Evolutionary conservation across 192 early-diverging fungal genomes (phyloP).

Genomic region (Gamsiella multidivaricata): DNA sequence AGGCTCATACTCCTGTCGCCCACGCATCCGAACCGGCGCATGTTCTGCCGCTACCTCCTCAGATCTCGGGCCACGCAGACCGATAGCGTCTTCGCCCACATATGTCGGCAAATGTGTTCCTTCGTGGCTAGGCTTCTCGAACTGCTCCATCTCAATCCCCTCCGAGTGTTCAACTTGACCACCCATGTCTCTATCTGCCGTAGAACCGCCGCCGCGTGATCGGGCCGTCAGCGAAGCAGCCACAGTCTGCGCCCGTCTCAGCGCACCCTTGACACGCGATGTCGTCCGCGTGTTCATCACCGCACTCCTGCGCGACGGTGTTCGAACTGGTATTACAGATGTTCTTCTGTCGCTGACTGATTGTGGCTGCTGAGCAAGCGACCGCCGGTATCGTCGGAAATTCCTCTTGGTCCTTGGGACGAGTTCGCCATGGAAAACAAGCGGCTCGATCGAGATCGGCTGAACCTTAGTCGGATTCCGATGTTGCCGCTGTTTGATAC

Average conservation of each 20-base stretch:
- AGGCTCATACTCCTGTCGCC: constrained; percentile 31
- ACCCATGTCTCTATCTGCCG: neutral
- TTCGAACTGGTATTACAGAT: neutral
- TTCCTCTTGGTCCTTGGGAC: constrained; percentile 29
- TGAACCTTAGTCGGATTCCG: constrained; percentile 35
- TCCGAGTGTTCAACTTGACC: neutral
- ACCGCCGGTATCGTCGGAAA: constrained; percentile 22
- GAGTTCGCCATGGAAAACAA: constrained; percentile 34
- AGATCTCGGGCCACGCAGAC: neutral
- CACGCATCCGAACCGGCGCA: constrained; percentile 1
- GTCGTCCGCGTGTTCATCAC: neutral
- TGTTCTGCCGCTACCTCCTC: neutral
- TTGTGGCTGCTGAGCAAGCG: neutral
- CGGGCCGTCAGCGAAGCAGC: neutral
- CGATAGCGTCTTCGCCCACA: no score
- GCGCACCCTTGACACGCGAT: neutral
- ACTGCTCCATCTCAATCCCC: constrained; percentile 1
- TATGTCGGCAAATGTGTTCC: neutral
- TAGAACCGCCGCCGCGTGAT: neutral
- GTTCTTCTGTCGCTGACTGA: neutral
- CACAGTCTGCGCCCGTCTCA: neutral
- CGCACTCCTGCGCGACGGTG: neutral
- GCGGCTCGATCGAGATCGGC: constrained; percentile 45
- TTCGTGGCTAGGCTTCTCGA: neutral
- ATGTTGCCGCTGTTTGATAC: neutral